Evolutionary conservation across 371 early-diverging fungal species (phyloP), one percentile per base, ranked within the genome.

Genomic region (Mortierella sp.): DNA sequence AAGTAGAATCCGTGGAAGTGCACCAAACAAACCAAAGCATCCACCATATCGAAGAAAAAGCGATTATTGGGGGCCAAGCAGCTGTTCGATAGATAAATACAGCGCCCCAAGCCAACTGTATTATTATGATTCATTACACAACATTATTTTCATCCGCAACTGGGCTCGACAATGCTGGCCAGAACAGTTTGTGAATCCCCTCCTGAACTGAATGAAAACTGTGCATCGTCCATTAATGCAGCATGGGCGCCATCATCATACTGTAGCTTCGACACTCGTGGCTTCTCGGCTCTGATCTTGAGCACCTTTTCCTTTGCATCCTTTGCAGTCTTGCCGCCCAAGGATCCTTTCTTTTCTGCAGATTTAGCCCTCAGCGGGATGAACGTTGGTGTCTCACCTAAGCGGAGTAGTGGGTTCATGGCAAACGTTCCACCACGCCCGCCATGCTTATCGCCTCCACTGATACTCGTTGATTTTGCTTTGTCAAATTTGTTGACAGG

Each of bases 341-440:
- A 27, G 2, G 44, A 26, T 30, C 34, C 34, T 6, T 41, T 43
- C 43, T 43, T 43, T 7, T 43, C 43, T 43, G 43, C 39, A 6
- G 60, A 48, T 39, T 61, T 69, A 6, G 53, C 39, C 26, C 39
- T 46, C 19, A 27, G 15, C 19, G 64, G 43, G 39, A 67, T 64
- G 44, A 67, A 73, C 6, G 64, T 73, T n/a, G 75, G 75, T 19
- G 23, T 67, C 50, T 73, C 75, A 30, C 75, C 75, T 24, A 73
- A 28, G 0, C 66, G 63, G 7, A 73, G 60, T 37, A 73, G 34
- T n/a, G 75, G 75, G 37, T 73, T 73, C 60, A 62, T 28, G 1
- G 75, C 75, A 51, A 67, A 73, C 2, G 75, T 62, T 3, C 75
- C 75, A 21, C 72, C 72, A 1, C 68, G 58, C 11, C 75, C 75